Base-by-base conservation (phyloP, 2,329 filamentous ascomycete genomes). In the Trichoderma koningiopsis region DNA sequence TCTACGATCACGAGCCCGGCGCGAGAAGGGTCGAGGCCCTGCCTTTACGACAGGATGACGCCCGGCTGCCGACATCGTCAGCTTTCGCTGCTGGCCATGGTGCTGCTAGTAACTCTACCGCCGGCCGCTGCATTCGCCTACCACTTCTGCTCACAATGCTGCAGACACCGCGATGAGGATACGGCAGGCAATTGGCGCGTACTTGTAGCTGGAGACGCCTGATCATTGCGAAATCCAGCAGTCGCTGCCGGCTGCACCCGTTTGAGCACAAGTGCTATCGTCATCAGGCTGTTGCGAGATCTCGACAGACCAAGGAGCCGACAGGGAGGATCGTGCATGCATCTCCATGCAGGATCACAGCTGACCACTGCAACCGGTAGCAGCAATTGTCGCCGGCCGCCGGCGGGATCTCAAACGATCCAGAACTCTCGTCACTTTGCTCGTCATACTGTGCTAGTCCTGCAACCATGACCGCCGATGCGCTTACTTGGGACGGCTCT, bases 1-100 rank as follows among this genome's bases (percentile, higher is more conserved):
- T 67, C 63, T 59, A 40, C 63, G 55, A 67, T 67, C 55, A 59
- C 63, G 55, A 59, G 63, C 53, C 60, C n/a, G n/a, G 60, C 63
- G 33, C 22, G 53, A 47, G 37, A 37, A 24, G 53, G 40, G 55
- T 59, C 63, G 55, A 67, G 55, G 24, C 40, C 63, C 55, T 29
- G 40, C 19, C 40, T 43, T 43, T 43, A 31, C 53, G 19, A 35
- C 53, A 16, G 27, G 53, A 58, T 66, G 63, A 66, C 63, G 63
- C 35, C 43, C 14, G 31, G 16, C 40, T 67, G 29, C 35, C 55
- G 35, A 19, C 63, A 52, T 52, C 29, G 40, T 37, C 63, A 59
- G 63, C 40, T 24, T 43, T 58, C 35, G 22, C 24, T n/a, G 27
- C 6, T 24, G 10, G 7, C 43, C 37, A 47, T 29, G 37, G 3